phyloP scores from a whole-genome alignment of 345 rosid species.

The Garcia nutans region DNA sequence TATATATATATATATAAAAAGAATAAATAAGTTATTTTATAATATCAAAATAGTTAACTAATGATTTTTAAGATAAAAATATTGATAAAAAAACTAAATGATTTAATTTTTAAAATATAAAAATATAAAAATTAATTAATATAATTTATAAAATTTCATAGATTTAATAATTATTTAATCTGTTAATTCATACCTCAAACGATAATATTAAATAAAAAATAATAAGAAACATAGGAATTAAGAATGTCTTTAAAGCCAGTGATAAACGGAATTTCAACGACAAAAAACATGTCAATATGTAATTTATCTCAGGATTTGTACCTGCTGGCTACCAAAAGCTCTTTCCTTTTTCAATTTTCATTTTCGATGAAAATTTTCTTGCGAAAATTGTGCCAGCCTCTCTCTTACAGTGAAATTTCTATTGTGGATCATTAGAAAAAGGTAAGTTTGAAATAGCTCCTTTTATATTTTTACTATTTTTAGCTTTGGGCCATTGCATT shows the following conservation, averaged over 20 bases:
- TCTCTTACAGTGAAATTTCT: slow-evolving; percentile 1
- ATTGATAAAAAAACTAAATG: too few relatives aligned
- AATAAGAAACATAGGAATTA: not conserved
- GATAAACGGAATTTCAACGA: not conserved
- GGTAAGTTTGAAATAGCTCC: slow-evolving; percentile 14
- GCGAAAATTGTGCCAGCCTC: not conserved
- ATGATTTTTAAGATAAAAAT: too few relatives aligned
- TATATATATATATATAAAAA: too few relatives aligned
- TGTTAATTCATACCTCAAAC: not conserved
- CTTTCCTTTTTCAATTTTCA: not conserved
- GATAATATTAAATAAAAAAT: not conserved
- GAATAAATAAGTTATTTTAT: too few relatives aligned
- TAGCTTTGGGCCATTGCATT: not conserved
- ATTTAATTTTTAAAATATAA: too few relatives aligned
- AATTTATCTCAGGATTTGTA: not conserved
- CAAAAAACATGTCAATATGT: slow-evolving; percentile 13
- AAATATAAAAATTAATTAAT: too few relatives aligned
- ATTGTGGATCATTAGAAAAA: not conserved
- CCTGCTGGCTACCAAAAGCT: not conserved
- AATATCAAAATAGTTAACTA: too few relatives aligned
- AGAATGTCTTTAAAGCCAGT: not conserved
- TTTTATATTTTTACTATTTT: slow-evolving; percentile 1
- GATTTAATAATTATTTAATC: too few relatives aligned
- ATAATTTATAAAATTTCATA: too few relatives aligned
- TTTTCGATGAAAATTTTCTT: not conserved